Conservation (phyloP, 164 flowering plant species). For the Paratinospora sagittata region DNA sequence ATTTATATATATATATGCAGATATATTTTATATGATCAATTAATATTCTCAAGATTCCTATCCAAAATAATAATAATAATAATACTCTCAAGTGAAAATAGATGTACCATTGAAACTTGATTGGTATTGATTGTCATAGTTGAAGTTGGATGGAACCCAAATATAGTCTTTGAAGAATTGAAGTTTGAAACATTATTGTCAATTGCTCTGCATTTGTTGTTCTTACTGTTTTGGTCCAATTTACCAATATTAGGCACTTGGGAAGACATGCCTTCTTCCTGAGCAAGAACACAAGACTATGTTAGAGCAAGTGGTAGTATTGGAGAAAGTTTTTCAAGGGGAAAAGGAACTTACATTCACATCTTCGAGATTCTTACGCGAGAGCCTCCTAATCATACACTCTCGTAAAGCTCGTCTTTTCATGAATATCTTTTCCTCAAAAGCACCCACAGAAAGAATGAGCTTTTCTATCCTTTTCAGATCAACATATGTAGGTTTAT, state of each 20-base stretch:
- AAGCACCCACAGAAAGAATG: slow-evolving; percentile 33
- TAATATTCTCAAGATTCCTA: too few species aligned
- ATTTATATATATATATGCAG: too few species aligned
- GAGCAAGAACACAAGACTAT: not conserved
- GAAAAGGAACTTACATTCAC: slow-evolving; percentile 5
- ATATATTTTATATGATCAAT: too few species aligned
- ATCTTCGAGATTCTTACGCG: not conserved
- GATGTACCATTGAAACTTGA: too few species aligned
- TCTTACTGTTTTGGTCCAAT: not conserved
- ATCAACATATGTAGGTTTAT: slow-evolving; percentile 28
- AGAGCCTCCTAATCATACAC: slow-evolving; percentile 15
- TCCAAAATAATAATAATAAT: too few species aligned
- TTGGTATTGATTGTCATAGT: too few species aligned
- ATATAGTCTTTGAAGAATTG: too few species aligned
- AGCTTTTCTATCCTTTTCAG: slow-evolving; percentile 41
- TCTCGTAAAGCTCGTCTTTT: slow-evolving; percentile 31
- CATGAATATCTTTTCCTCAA: slow-evolving; percentile 44
- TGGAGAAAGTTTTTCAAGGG: not conserved
- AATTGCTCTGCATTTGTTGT: not conserved
- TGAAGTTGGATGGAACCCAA: too few species aligned
- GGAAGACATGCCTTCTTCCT: slow-evolving; percentile 4
- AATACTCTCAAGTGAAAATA: too few species aligned
- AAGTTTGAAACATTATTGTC: too few species aligned
- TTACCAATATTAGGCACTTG: not conserved
- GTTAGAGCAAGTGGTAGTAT: not conserved